Evolutionary conservation across 805 yeast species (phyloP).

Genomic region (Candida ortonii): DNA sequence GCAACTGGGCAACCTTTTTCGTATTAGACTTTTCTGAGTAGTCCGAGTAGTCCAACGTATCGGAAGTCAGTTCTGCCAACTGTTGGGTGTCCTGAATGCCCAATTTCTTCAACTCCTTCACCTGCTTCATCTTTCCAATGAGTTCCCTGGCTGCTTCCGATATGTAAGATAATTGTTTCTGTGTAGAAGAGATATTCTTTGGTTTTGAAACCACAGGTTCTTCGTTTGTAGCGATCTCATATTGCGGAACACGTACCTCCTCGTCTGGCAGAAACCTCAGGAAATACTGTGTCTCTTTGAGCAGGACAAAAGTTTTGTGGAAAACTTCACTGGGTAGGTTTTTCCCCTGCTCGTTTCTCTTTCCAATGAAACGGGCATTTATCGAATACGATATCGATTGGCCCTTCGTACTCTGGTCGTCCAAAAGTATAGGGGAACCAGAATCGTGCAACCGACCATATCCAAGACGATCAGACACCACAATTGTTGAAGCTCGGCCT

Average conservation of each 20-base stretch:
- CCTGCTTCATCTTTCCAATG: conserved; percentile 12
- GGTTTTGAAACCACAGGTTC: not conserved
- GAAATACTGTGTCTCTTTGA: conserved; percentile 21
- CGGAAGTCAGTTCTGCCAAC: conserved; percentile 17
- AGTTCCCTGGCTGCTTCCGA: conserved; percentile 16
- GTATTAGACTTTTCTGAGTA: conserved; percentile 11
- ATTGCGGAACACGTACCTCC: conserved; percentile 17
- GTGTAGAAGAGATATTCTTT: conserved; percentile 12
- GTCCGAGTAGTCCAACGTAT: conserved; percentile 11
- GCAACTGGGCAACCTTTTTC: conserved; percentile 18
- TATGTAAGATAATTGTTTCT: conserved; percentile 16
- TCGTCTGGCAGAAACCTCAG: conserved; percentile 22
- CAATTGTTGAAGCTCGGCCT: conserved; percentile 26
- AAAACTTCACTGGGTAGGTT: no score
- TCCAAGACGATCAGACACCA: conserved; percentile 43
- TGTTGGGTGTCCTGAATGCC: conserved; percentile 21
- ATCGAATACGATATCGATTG: conserved; percentile 47
- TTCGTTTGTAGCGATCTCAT: conserved; percentile 6
- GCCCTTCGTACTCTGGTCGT: conserved; percentile 44
- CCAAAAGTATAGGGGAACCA: conserved; percentile 52
- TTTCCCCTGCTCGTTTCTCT: conserved; percentile 15
- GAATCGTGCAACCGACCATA: conserved; percentile 48
- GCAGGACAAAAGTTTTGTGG: conserved; percentile 16
- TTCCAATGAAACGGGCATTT: conserved; percentile 51
- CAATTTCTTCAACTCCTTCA: conserved; percentile 14